Conservation (phyloP, 106 monocot species). For the Xerophyta viscosa region DNA sequence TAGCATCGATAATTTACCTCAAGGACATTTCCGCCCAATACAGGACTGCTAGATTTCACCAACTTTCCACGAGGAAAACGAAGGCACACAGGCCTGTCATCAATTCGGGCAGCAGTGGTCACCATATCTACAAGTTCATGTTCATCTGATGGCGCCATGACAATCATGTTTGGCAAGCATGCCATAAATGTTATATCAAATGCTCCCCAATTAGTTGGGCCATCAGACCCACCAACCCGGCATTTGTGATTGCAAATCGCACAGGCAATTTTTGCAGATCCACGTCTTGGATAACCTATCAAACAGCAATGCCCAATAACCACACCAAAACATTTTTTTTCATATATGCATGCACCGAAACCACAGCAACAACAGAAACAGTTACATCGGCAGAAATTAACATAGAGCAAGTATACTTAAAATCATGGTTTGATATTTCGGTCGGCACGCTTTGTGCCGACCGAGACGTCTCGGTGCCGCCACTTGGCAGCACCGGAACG, state of each 20-base stretch:
- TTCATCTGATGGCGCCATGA: slow-evolving; percentile 72
- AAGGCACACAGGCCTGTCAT: slow-evolving; percentile 62
- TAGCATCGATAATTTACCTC: slow-evolving; percentile 39
- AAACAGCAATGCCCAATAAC: neutral
- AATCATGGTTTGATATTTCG: too few relatives aligned
- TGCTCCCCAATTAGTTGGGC: slow-evolving; percentile 51
- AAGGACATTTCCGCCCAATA: slow-evolving; percentile 18
- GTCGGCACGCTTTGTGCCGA: too few relatives aligned
- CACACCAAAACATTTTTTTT: too few relatives aligned
- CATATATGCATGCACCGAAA: too few relatives aligned
- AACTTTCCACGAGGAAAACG: slow-evolving; percentile 50
- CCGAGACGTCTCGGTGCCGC: too few relatives aligned
- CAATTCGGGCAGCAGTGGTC: slow-evolving; percentile 41
- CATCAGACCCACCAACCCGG: slow-evolving; percentile 63
- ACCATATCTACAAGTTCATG: slow-evolving; percentile 60
- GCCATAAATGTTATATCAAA: slow-evolving; percentile 78
- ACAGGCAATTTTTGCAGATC: slow-evolving; percentile 67
- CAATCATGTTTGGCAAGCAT: slow-evolving; percentile 81
- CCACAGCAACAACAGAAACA: too few relatives aligned
- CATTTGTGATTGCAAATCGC: slow-evolving; percentile 52
- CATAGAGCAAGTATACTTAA: too few relatives aligned
- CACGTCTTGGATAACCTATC: slow-evolving; percentile 57
- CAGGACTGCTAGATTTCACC: slow-evolving; percentile 12
- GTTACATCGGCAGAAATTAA: too few relatives aligned
- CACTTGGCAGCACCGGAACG: too few relatives aligned